Base-by-base conservation (phyloP, 2,329 filamentous ascomycete genomes). In the Daldinia eschscholtzii region DNA sequence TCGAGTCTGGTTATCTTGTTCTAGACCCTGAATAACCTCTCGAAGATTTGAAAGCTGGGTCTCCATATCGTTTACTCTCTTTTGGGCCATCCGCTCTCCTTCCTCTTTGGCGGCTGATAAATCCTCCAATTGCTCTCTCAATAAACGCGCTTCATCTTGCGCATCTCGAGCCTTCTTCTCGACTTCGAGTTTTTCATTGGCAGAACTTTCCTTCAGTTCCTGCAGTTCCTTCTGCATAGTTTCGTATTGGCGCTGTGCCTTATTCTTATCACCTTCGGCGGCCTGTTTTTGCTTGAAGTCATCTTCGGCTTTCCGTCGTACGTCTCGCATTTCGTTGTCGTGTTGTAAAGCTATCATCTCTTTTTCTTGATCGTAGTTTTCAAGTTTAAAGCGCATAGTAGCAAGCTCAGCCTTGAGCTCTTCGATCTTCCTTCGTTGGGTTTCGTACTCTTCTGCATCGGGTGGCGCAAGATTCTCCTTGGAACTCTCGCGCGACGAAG, bases 331-430 rank as follows among this genome's bases (percentile, higher is more conserved):
- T 75, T 97, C 95, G 74, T 93, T 92, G 72, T 93, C 91, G 74
- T 96, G 92, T 69, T 93, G 90, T 15, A 97, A 85, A 9, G 89
- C 86, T 55, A 90, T 84, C 75, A 98, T 87, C 65, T 97, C 93
- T 74, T 92, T 91, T 76, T 98, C 95, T 74, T 97, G 93, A 75
- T 95, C 94, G 60, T 93, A 83, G 18, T 92, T 95, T 75, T 94
- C 92, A 72, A 97, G 86, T 65, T 95, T 93, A 81, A 98, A 99
- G 69, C 91, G 91, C 57, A 98, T 83, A 0, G 93, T 93, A 69
- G 94, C 96, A 46, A 98, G 85, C 80, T 98, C 93, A 1, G 95
- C 93, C 76, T 95, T 94, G 28, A 98, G 85, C 71, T 94, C 91
- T 76, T 98, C 94, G 67, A 86, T 87, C 39, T 83, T 83, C 62